A percentile compares a stretch with the other conserved stretches of the same genome.
Evolutionary conservation across 768 basidiomycete genomes (phyloP).

Genomic region (Pilatotrama ljubarskyi): DNA sequence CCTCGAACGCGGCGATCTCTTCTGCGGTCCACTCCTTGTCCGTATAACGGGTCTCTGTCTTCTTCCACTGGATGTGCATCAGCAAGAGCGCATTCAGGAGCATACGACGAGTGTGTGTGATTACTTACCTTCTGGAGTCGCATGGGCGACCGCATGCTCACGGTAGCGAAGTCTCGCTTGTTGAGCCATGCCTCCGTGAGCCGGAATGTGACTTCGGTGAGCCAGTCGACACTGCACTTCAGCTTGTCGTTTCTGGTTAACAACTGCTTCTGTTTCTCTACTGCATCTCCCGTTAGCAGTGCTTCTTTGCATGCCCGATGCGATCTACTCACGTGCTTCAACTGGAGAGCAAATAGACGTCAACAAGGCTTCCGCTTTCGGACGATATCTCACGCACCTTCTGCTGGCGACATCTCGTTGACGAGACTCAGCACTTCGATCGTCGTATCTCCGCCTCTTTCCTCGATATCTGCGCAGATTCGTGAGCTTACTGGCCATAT

Average conservation of each 20-base stretch:
- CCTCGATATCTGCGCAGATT: conserved; percentile 37
- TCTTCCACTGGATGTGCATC: conserved; percentile 64
- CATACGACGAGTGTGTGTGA: background rate
- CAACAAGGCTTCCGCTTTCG: conserved; percentile 20
- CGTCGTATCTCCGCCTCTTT: conserved; percentile 71
- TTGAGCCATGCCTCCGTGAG: conserved; percentile 68
- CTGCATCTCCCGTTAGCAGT: conserved; percentile 37
- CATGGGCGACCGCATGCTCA: conserved; percentile 60
- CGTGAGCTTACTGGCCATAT: background rate
- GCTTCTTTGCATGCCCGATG: too few species aligned
- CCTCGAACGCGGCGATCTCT: conserved; percentile 75
- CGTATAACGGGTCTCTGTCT: conserved; percentile 57
- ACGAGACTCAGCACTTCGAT: conserved; percentile 71
- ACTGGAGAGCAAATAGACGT: conserved; percentile 19
- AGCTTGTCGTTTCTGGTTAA: conserved; percentile 55
- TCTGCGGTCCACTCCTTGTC: conserved; percentile 73
- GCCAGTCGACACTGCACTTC: conserved; percentile 73
- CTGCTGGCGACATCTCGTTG: conserved; percentile 60
- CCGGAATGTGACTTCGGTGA: conserved; percentile 72
- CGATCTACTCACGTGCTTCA: conserved; percentile 13
- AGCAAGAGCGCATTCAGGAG: conserved; percentile 1
- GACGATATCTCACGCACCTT: conserved; percentile 50
- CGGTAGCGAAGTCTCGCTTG: conserved; percentile 55
- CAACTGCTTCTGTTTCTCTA: conserved; percentile 62
- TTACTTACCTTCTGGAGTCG: conserved; percentile 63